Conservation (phyloP, 495 filamentous ascomycete genomes). For the Poronia punctata region DNA sequence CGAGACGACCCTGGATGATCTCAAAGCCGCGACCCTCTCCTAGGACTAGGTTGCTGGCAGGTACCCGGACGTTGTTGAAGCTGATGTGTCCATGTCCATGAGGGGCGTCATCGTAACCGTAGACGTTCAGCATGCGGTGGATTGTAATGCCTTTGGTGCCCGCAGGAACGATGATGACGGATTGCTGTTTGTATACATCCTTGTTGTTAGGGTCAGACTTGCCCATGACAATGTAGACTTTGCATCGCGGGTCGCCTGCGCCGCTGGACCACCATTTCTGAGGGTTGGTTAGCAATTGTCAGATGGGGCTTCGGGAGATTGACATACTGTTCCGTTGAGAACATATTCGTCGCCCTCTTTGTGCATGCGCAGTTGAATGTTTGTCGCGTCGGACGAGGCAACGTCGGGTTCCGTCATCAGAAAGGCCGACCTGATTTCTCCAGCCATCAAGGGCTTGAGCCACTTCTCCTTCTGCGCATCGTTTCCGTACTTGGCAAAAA, state of each 20-base stretch:
- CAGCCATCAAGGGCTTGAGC: slow-evolving; percentile 76
- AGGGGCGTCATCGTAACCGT: slow-evolving; percentile 90
- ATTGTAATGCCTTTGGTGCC: slow-evolving; percentile 69
- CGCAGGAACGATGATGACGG: slow-evolving; percentile 77
- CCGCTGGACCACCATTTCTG: slow-evolving; percentile 97
- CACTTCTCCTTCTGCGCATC: slow-evolving; percentile 83
- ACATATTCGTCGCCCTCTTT: slow-evolving; percentile 77
- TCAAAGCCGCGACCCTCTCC: slow-evolving; percentile 92
- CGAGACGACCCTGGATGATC: slow-evolving; percentile 89
- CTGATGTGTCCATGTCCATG: slow-evolving; percentile 87
- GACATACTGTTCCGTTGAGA: slow-evolving; percentile 70
- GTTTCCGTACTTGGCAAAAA: slow-evolving; percentile 86
- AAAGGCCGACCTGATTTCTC: slow-evolving; percentile 82
- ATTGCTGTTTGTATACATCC: slow-evolving; percentile 79
- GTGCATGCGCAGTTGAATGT: slow-evolving; percentile 76
- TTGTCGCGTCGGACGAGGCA: slow-evolving; percentile 80
- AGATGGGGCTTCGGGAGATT: not conserved
- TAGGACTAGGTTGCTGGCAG: slow-evolving; percentile 68
- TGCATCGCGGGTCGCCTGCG: slow-evolving; percentile 83
- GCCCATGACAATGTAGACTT: slow-evolving; percentile 87
- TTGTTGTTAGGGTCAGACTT: slow-evolving; percentile 66
- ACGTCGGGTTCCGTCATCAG: slow-evolving; percentile 89
- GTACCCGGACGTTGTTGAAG: slow-evolving; percentile 80
- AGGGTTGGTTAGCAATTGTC: not conserved
- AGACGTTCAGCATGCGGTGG: slow-evolving; percentile 80